These are phyloP conservation scores for Chlorophyllum brunneum DNA, from an alignment of 768 basidiomycete species.

Conservation along the genomic window DNA sequence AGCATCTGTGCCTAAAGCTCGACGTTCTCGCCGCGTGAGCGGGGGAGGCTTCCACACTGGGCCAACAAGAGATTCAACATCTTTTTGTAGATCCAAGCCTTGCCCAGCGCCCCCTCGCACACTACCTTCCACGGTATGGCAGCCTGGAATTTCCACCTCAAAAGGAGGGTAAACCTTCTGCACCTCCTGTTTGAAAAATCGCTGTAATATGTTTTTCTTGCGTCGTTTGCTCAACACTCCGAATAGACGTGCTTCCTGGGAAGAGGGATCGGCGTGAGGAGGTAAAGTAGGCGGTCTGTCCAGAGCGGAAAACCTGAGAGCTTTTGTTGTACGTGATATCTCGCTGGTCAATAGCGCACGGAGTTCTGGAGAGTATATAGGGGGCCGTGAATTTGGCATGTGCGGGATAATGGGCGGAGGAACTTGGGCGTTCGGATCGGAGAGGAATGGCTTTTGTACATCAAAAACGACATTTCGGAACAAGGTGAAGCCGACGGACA, in stretches of 20 bases:
- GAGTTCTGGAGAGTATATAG: slow-evolving; percentile 61
- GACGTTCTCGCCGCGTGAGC: slow-evolving; percentile 32
- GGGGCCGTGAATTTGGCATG: slow-evolving; percentile 55
- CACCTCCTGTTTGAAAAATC: slow-evolving; percentile 52
- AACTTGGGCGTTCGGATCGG: slow-evolving; percentile 35
- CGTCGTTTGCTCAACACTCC: slow-evolving; percentile 72
- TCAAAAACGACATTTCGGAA: background rate
- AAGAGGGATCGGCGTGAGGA: slow-evolving; percentile 48
- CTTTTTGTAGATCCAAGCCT: slow-evolving; percentile 36
- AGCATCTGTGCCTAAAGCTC: background rate
- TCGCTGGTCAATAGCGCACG: slow-evolving; percentile 55
- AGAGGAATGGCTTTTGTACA: slow-evolving; percentile 47
- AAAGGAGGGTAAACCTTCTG: slow-evolving; percentile 60
- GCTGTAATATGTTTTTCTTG: slow-evolving; percentile 69
- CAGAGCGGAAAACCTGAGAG: slow-evolving; percentile 39
- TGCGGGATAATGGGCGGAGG: slow-evolving; percentile 48
- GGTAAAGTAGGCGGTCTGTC: slow-evolving; percentile 52
- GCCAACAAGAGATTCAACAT: slow-evolving; percentile 43
- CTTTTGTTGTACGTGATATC: slow-evolving; percentile 41
- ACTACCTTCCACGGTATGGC: slow-evolving; percentile 9
- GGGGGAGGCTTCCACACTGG: slow-evolving; percentile 21
- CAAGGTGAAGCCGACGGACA: slow-evolving; percentile 13
- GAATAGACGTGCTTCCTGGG: slow-evolving; percentile 54
- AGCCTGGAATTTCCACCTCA: slow-evolving; percentile 33
- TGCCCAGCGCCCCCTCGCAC: slow-evolving; percentile 13